Evolutionary conservation across 2,329 filamentous ascomycete genomes (phyloP).

Genomic region (Byssothecium circinans): DNA sequence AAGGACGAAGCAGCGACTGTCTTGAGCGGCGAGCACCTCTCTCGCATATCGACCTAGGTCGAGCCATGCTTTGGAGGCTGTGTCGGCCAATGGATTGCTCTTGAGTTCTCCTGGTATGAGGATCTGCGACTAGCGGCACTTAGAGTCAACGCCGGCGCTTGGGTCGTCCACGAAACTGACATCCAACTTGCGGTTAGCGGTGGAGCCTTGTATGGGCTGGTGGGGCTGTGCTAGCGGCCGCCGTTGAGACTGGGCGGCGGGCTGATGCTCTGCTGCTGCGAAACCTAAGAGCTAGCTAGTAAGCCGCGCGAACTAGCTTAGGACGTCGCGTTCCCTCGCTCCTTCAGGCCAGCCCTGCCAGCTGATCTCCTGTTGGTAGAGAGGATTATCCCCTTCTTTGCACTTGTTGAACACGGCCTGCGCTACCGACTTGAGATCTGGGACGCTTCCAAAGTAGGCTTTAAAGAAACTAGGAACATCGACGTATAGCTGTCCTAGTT

Average conservation of each 20-base stretch:
- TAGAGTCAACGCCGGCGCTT: slow-evolving; percentile 18
- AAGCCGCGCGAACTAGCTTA: slow-evolving; percentile 23
- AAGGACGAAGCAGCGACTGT: slow-evolving; percentile 45
- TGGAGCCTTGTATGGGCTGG: slow-evolving; percentile 24
- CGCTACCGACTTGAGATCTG: slow-evolving; percentile 13
- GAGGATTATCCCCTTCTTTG: slow-evolving; percentile 22
- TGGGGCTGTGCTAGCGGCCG: slow-evolving; percentile 13
- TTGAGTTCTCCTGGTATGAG: slow-evolving; percentile 52
- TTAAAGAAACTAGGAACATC: slow-evolving; percentile 25
- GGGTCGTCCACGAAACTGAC: slow-evolving; percentile 25
- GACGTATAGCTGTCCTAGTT: slow-evolving; percentile 22
- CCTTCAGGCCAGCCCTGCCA: slow-evolving; percentile 23
- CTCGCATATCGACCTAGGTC: slow-evolving; percentile 50
- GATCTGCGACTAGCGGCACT: slow-evolving; percentile 46
- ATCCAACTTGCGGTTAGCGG: slow-evolving; percentile 27
- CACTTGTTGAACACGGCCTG: slow-evolving; percentile 22
- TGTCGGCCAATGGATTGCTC: slow-evolving; percentile 49
- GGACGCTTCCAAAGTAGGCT: slow-evolving; percentile 20
- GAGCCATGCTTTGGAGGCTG: slow-evolving; percentile 28
- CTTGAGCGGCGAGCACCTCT: slow-evolving; percentile 45
- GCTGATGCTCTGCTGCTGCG: slow-evolving; percentile 6
- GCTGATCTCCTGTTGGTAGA: slow-evolving; percentile 21
- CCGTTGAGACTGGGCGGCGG: slow-evolving; percentile 3
- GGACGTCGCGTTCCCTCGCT: slow-evolving; percentile 23
- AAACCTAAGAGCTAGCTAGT: slow-evolving; percentile 6